A percentile compares a stretch with the other conserved stretches of the same genome.
These are phyloP conservation scores for Metroxylon sagu DNA, from an alignment of 176 grass and related monocot genomes.

Conservation along the genomic window DNA sequence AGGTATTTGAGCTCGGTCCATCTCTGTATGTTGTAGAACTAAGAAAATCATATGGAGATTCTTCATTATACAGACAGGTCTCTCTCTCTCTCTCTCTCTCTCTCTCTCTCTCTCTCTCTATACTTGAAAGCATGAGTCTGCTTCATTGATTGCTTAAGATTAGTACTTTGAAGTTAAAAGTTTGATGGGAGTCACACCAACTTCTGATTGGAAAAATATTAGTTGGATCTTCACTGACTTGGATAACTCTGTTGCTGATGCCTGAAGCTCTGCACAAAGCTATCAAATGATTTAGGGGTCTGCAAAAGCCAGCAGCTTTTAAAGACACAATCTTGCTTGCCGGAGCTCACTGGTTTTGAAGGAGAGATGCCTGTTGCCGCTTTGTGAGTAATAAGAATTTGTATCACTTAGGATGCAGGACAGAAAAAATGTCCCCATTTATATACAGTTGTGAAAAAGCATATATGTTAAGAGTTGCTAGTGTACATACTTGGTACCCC, in stretches of 20 bases:
- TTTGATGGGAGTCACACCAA: no score
- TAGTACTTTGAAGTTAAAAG: not conserved
- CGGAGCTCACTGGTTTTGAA: not conserved
- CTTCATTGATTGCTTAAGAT: not conserved
- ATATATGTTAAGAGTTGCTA: no score
- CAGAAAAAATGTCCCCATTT: no score
- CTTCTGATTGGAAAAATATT: no score
- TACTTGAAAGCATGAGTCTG: not conserved
- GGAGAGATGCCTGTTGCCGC: not conserved
- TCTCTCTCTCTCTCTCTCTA: constrained; percentile 4
- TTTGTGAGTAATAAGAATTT: not conserved
- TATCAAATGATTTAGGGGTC: constrained; percentile 1
- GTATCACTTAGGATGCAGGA: no score
- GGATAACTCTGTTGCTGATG: no score
- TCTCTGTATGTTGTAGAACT: constrained; percentile 78
- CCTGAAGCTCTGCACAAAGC: constrained; percentile 8
- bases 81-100: not conserved
- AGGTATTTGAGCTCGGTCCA: constrained; percentile 79
- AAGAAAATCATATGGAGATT: constrained; percentile 62
- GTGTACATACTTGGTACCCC: no score
- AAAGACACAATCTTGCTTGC: not conserved
- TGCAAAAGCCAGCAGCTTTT: not conserved
- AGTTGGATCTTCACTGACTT: no score
- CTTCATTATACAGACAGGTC: constrained; percentile 68
- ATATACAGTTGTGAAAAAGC: no score